Evolutionary conservation across 2,329 filamentous ascomycete genomes (phyloP).

Genomic region (Phaeosphaeriaceae sp.): DNA sequence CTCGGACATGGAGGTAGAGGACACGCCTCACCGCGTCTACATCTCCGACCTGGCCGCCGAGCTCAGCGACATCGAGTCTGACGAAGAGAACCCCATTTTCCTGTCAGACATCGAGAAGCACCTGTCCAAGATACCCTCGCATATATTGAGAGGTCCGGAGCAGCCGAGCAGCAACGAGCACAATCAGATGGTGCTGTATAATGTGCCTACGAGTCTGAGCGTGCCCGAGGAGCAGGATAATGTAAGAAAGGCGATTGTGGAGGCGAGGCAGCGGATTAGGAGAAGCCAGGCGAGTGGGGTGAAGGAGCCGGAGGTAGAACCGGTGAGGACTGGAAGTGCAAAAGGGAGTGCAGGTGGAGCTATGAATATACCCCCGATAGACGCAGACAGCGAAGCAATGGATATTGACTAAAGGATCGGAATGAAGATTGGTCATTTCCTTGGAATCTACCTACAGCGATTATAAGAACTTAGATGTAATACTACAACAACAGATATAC

Average conservation of each 20-base stretch:
- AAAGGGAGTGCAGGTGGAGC: slow-evolving; percentile 4
- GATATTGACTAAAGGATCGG: slow-evolving; percentile 61
- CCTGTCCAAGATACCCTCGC: slow-evolving; percentile 72
- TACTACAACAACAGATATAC: not conserved
- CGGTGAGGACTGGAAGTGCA: not conserved
- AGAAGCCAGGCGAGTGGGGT: slow-evolving; percentile 60
- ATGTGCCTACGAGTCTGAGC: slow-evolving; percentile 76
- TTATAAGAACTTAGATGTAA: not conserved
- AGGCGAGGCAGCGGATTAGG: slow-evolving; percentile 73
- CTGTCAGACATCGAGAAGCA: slow-evolving; percentile 86
- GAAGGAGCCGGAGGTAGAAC: slow-evolving; percentile 40
- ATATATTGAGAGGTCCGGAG: slow-evolving; percentile 63
- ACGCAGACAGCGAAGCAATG: slow-evolving; percentile 68
- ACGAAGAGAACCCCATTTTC: slow-evolving; percentile 73
- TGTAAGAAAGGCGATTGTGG: slow-evolving; percentile 83
- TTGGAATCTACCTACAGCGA: not conserved
- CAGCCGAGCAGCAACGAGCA: slow-evolving; percentile 54
- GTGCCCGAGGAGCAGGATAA: slow-evolving; percentile 75
- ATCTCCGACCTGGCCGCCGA: slow-evolving; percentile 91
- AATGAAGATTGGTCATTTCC: not conserved
- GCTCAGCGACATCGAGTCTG: slow-evolving; percentile 72
- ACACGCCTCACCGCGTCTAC: slow-evolving; percentile 86
- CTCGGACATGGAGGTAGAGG: slow-evolving; percentile 80
- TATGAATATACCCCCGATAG: slow-evolving; percentile 14
- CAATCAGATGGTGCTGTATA: slow-evolving; percentile 82